phyloP scores from a whole-genome alignment of 129 eudicot species.

The Sambucus nigra region DNA sequence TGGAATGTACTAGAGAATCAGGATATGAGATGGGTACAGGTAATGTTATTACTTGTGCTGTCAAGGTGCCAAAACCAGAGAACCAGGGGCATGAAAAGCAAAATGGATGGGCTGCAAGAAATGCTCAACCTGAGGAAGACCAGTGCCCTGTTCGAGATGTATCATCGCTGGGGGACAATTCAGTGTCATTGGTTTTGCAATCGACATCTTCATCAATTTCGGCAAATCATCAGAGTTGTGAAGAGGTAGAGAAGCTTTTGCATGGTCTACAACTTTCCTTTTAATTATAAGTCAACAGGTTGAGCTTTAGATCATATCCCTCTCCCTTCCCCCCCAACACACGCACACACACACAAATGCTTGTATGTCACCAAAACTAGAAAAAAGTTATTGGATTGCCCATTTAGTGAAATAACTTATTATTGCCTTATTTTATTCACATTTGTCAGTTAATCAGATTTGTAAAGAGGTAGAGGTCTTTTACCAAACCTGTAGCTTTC shows the following conservation, averaged over 20 bases:
- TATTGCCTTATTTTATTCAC: not conserved
- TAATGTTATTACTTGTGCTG: constrained; percentile 22
- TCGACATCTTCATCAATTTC: constrained; percentile 14
- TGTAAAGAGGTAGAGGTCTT: constrained; percentile 12
- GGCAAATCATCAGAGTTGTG: constrained; percentile 1
- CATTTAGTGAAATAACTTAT: not conserved
- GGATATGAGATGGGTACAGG: constrained; percentile 14
- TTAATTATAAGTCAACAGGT: too few relatives aligned
- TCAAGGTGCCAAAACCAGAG: constrained; percentile 19
- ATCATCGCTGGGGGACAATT: constrained; percentile 7
- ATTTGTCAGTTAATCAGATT: not conserved
- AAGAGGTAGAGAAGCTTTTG: constrained; percentile 6
- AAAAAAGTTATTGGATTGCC: not conserved
- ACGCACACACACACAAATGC: too few relatives aligned
- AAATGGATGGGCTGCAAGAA: constrained; percentile 8
- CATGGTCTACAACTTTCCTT: constrained; percentile 2
- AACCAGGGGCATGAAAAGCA: constrained; percentile 10
- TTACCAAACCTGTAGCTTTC: not conserved
- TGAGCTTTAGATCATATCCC: too few relatives aligned
- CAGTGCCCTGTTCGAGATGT: constrained; percentile 27
- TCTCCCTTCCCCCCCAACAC: too few relatives aligned
- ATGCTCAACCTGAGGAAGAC: constrained; percentile 20
- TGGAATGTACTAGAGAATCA: constrained; percentile 30
- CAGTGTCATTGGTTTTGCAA: constrained; percentile 7
- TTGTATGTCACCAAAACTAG: not conserved